A percentile compares a stretch with the other conserved stretches of the same genome.
These are phyloP conservation scores for Lactarius psammicola DNA, from an alignment of 768 basidiomycete genomes.

Conservation along the genomic window DNA sequence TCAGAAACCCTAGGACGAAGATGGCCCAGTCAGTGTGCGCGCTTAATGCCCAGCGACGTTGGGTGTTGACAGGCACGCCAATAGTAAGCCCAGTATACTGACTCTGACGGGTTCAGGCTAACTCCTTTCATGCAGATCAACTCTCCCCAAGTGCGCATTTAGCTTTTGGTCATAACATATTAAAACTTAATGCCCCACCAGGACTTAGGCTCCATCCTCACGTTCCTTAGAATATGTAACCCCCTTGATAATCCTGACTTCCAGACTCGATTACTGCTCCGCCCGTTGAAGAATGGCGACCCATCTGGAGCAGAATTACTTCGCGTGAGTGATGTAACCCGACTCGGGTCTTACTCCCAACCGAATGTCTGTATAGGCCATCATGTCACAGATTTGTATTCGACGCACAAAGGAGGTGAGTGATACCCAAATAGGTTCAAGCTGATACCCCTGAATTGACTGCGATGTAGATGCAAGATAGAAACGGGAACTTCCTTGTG, in stretches of 20 bases:
- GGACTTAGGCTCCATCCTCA: conserved; percentile 86
- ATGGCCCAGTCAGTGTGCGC: conserved; percentile 68
- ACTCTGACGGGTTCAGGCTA: background rate
- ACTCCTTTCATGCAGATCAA: conserved; percentile 56
- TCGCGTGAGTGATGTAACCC: conserved; percentile 43
- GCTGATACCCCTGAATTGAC: conserved; percentile 12
- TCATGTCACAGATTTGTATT: conserved; percentile 78
- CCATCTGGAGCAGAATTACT: conserved; percentile 68
- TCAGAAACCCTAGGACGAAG: conserved; percentile 85
- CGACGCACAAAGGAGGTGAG: conserved; percentile 78
- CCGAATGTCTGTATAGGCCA: conserved; percentile 43
- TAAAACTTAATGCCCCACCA: conserved; percentile 34
- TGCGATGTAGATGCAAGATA: conserved; percentile 77
- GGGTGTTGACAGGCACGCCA: conserved; percentile 83
- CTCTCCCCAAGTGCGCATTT: conserved; percentile 56
- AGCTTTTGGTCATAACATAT: background rate
- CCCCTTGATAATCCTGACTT: conserved; percentile 83
- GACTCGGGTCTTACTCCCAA: conserved; percentile 1
- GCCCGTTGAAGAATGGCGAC: conserved; percentile 71
- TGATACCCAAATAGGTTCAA: conserved; percentile 7
- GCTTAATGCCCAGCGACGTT: conserved; percentile 68
- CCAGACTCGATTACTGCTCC: conserved; percentile 73
- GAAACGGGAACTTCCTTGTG: conserved; percentile 66
- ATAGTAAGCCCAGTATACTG: conserved; percentile 56
- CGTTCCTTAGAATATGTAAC: conserved; percentile 80